phyloP scores from a whole-genome alignment of 2,329 filamentous ascomycete genomes.

The Pseudocercospora ulei region DNA sequence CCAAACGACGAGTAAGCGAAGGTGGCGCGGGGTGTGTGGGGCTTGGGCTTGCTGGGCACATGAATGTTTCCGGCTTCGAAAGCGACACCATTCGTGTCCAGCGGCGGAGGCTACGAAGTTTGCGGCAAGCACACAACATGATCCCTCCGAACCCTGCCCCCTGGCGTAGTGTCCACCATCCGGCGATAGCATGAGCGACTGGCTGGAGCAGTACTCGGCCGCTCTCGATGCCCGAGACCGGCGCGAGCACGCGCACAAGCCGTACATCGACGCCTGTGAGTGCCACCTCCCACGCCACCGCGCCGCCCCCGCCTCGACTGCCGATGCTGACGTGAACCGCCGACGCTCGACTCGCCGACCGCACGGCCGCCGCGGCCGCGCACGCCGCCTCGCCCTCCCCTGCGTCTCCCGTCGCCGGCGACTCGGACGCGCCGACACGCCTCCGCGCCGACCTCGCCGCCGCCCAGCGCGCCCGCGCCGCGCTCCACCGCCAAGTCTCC shows the following conservation, averaged over 20 bases:
- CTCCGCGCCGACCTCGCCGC: conserved; percentile 62
- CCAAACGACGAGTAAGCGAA: no score
- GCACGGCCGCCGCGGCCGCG: conserved; percentile 21
- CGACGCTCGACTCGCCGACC: conserved; percentile 43
- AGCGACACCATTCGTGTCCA: background rate
- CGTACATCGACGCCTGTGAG: conserved; percentile 71
- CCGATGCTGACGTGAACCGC: no score
- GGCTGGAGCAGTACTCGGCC: conserved; percentile 71
- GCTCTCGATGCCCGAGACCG: conserved; percentile 63
- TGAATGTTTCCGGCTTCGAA: background rate
- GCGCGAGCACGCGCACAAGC: conserved; percentile 54
- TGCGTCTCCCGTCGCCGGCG: conserved; percentile 44
- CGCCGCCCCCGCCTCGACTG: no score
- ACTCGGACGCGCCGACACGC: conserved; percentile 48
- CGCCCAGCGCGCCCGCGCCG: conserved; percentile 62
- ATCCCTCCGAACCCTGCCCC: background rate
- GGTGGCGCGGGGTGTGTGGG: no score
- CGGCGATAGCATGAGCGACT: conserved; percentile 49
- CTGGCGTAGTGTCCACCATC: background rate
- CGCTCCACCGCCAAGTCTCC: conserved; percentile 56
- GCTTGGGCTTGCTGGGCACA: conserved; percentile 1
- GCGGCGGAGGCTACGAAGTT: background rate
- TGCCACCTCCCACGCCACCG: conserved; percentile 4
- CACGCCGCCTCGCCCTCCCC: conserved; percentile 17
- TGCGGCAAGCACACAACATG: conserved; percentile 1